phyloP scores from a whole-genome alignment of 164 flowering plant genomes.

The Taxillus chinensis region DNA sequence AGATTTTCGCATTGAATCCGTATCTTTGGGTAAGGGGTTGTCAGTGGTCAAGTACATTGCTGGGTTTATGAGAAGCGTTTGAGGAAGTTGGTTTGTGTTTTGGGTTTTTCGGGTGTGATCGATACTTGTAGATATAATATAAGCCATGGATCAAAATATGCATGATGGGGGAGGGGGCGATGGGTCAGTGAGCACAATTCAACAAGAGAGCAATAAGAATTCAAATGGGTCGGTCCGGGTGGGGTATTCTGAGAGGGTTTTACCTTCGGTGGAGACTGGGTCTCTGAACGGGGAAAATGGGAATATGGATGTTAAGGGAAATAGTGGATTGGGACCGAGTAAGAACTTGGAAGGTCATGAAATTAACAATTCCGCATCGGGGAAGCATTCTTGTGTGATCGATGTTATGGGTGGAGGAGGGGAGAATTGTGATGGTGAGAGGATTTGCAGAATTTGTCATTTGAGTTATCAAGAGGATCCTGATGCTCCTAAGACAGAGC shows the following conservation, averaged over 20 bases:
- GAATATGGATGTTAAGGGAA: slow-evolving; percentile 4
- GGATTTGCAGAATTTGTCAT: slow-evolving; percentile 80
- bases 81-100: too few species aligned
- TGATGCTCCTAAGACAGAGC: slow-evolving; percentile 11
- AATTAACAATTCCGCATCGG: slow-evolving; percentile 13
- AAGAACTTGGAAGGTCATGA: slow-evolving; percentile 16
- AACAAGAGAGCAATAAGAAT: background rate
- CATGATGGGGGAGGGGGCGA: background rate
- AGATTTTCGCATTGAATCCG: too few species aligned
- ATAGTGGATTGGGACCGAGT: slow-evolving; percentile 11
- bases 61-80: too few species aligned
- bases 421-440: slow-evolving; percentile 31
- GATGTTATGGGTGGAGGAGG: slow-evolving; percentile 17
- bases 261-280: slow-evolving; percentile 8
- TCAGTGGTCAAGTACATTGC: too few species aligned
- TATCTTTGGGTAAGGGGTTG: too few species aligned
- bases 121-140: too few species aligned
- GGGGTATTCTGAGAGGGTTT: slow-evolving; percentile 15
- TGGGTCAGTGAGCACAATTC: background rate
- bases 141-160: slow-evolving; percentile 5
- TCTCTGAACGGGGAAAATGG: slow-evolving; percentile 8
- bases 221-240: background rate
- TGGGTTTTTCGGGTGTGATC: too few species aligned
- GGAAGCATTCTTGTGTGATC: slow-evolving; percentile 21
- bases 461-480: slow-evolving; percentile 36